Percentiles rank a stretch among this genome's conserved stretches.
phyloP scores from a whole-genome alignment of 2,329 filamentous ascomycete species.

The Epicoccum sorghinum region DNA sequence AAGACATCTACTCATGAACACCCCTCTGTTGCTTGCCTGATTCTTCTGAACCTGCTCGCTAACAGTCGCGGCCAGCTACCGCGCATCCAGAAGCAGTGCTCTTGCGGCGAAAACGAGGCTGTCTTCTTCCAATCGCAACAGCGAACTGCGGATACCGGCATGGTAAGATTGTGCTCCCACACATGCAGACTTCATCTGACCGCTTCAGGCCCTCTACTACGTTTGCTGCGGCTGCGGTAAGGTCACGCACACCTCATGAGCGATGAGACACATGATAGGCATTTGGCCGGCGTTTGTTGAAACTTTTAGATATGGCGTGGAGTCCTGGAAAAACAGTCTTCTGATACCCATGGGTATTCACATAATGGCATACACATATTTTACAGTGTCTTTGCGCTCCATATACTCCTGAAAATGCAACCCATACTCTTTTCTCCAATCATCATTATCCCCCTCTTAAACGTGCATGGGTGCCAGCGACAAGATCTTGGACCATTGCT shows the following conservation, averaged over 20 bases:
- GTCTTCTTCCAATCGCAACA: constrained; percentile 99
- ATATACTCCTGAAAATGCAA: constrained; percentile 32
- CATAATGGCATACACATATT: constrained; percentile 38
- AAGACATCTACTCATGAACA: constrained; percentile 42
- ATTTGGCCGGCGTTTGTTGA: constrained; percentile 41
- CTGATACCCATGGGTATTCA: constrained; percentile 45
- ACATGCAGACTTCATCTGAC: constrained; percentile 15
- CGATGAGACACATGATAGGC: constrained; percentile 21
- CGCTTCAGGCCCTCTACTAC: constrained; percentile 56
- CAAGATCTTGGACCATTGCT: constrained; percentile 98
- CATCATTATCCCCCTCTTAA: constrained; percentile 46
- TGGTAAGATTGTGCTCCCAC: constrained; percentile 65
- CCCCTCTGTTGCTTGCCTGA: constrained; percentile 42
- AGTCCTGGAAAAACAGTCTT: constrained; percentile 36
- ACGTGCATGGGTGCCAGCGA: constrained; percentile 88
- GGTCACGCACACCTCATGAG: constrained; percentile 64
- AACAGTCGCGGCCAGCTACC: constrained; percentile 72
- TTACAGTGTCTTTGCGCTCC: constrained; percentile 29
- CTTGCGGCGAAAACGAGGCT: constrained; percentile 86
- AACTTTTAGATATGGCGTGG: constrained; percentile 31
- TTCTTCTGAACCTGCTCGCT: constrained; percentile 48
- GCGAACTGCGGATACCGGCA: constrained; percentile 94
- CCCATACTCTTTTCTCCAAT: not conserved
- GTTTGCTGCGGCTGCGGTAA: constrained; percentile 94
- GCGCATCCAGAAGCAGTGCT: constrained; percentile 83